Evolutionary conservation across 2,329 filamentous ascomycete species (phyloP).

Genomic region (Sporothrix brasiliensis): DNA sequence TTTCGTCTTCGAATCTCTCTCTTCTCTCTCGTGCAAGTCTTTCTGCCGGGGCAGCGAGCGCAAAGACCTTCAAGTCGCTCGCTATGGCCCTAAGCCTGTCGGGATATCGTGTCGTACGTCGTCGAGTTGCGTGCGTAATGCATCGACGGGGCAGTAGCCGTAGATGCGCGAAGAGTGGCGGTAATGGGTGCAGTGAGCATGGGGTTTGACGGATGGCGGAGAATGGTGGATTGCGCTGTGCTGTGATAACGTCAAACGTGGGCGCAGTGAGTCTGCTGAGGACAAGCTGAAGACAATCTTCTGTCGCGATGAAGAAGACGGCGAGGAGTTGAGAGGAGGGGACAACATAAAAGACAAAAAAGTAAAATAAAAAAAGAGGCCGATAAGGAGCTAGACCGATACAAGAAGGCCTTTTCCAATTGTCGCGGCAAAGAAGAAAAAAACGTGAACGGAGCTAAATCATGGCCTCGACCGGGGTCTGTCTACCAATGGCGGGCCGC

Average conservation of each 20-base stretch:
- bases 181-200: slow-evolving; percentile 37
- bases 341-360: not conserved
- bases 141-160: slow-evolving; percentile 50
- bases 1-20: not conserved
- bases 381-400: slow-evolving; percentile 23
- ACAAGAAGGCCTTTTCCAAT: not conserved
- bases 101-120: slow-evolving; percentile 25
- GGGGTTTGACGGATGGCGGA: not conserved
- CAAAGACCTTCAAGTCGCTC: slow-evolving; percentile 69
- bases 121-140: not conserved
- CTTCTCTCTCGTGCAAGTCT: slow-evolving; percentile 48
- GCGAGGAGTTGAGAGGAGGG: not conserved
- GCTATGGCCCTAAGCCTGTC: slow-evolving; percentile 49
- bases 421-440: slow-evolving; percentile 12
- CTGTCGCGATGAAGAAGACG: not conserved
- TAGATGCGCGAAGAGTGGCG: slow-evolving; percentile 41
- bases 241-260: not conserved
- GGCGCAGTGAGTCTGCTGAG: not conserved
- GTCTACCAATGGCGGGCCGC: not conserved
- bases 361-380: slow-evolving; percentile 13
- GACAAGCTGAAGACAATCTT: not conserved
- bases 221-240: not conserved
- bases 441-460: not conserved
- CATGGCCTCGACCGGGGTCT: not conserved
- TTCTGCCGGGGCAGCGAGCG: slow-evolving; percentile 63